Base-by-base conservation (phyloP, 805 yeast genomes). In the Candida lessepsii region DNA sequence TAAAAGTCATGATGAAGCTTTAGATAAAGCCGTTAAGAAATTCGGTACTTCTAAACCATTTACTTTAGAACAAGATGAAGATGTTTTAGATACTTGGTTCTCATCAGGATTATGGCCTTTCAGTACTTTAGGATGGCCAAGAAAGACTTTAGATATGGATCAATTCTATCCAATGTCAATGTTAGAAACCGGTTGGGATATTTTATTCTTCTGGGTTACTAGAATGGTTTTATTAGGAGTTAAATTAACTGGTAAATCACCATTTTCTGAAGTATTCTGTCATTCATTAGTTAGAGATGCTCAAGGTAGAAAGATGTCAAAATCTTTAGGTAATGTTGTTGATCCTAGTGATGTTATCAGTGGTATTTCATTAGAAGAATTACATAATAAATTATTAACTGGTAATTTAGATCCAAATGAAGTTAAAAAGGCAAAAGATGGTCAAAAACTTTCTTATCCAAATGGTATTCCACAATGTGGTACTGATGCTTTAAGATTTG, bases 141-240 rank as follows among this genome's bases (percentile, higher is more conserved):
- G 81, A 44, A 69, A 78, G 59, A 76, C 90, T 40, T 56, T 63
- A 38, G 99, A 93, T 61, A 65, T 88, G 76, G 74, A 78, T 53
- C 67, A 67, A 38, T 93, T 87, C 69, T 83, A 80, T 58, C 98
- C 99, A 52, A 83, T 89, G 82, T 82, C 95, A 19, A 73, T 93
- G 85, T 73, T 93, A 57, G 99, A 93, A 70, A 93, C 99, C 37
- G 99, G 99, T 54, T 93, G 99, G 99, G 99, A 91, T 73, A 91
- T 91, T 60, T 74, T 93, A 60, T 93, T 93, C 80, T 93, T 93
- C 84, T 93, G 99, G 99, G 98, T 93, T 39, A 77, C 93, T 20
- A 81, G 99, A 70, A 93, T 93, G 99, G 83, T 91, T 49, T 76
- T 91, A 70, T 71, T 93, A 58, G 93, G 96, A 48, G 63, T 89